phyloP scores from a whole-genome alignment of 2,329 filamentous ascomycete genomes.

The Bretziella fagacearum region DNA sequence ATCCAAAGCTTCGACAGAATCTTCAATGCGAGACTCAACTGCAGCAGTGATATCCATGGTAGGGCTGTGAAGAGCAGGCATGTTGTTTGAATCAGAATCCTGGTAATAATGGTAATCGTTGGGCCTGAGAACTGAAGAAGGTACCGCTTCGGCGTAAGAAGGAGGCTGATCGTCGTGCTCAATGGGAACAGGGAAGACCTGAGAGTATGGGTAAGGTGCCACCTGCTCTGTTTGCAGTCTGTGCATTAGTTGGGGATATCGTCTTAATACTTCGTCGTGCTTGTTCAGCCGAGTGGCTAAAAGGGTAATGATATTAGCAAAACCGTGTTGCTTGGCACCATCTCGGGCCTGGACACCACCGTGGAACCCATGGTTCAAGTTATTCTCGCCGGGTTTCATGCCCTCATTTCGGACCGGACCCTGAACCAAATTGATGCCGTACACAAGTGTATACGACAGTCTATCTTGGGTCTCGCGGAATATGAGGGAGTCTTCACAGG shows the following conservation, averaged over 20 bases:
- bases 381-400: constrained; percentile 1
- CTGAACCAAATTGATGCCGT: constrained; percentile 12
- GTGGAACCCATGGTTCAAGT: constrained; percentile 1
- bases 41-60: constrained; percentile 18
- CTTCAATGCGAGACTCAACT: constrained; percentile 37
- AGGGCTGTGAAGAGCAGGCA: not conserved
- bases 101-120: not conserved
- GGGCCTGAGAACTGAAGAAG: constrained; percentile 10
- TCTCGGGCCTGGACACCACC: not conserved
- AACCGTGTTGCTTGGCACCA: not conserved
- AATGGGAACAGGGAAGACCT: constrained; percentile 12
- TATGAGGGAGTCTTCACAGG: constrained; percentile 9
- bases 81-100: not conserved
- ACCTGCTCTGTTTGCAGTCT: constrained; percentile 2
- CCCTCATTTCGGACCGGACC: not conserved
- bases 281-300: constrained; percentile 12
- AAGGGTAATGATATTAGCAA: constrained; percentile 13
- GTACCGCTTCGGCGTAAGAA: constrained; percentile 14
- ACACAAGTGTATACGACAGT: constrained; percentile 10
- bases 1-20: constrained; percentile 46
- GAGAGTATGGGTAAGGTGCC: constrained; percentile 12
- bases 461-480: constrained; percentile 6
- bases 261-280: constrained; percentile 10
- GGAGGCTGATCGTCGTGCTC: constrained; percentile 15
- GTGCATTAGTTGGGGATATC: constrained; percentile 9